A percentile compares a stretch with the other conserved stretches of the same genome.
These are phyloP conservation scores for Neofusicoccum sp. DNA, from an alignment of 2,329 filamentous ascomycete species.

Conservation along the genomic window DNA sequence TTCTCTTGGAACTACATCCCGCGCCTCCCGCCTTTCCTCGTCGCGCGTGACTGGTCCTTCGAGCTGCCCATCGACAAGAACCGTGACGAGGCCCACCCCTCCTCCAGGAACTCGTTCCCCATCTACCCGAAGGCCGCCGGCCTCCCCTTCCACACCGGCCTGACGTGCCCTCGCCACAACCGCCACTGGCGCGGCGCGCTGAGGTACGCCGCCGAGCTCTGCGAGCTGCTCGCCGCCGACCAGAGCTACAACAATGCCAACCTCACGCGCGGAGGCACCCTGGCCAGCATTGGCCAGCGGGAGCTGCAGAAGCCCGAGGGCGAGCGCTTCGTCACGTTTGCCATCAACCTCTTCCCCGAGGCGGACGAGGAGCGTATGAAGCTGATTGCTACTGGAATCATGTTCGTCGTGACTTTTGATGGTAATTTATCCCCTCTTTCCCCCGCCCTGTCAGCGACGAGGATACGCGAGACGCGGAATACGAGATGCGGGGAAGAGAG, in stretches of 20 bases:
- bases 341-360: background rate
- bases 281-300: background rate
- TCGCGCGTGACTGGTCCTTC: background rate
- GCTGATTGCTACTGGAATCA: background rate
- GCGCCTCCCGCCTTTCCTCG: background rate
- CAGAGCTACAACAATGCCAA: constrained; percentile 8
- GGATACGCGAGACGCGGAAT: no score
- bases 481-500: no score
- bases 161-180: background rate
- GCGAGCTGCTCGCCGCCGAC: background rate
- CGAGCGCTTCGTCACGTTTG: constrained; percentile 7
- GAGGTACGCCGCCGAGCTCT: background rate
- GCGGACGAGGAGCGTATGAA: constrained; percentile 2
- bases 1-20: constrained; percentile 9
- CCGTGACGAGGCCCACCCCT: background rate
- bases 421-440: background rate
- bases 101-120: background rate
- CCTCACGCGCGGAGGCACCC: background rate
- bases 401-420: background rate
- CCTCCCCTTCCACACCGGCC: background rate
- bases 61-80: background rate
- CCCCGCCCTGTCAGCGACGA: no score
- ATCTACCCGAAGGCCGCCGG: background rate
- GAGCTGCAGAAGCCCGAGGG: constrained; percentile 1
- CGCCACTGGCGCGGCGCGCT: background rate